phyloP scores from a whole-genome alignment of 768 basidiomycete genomes.

The Mrakia frigida region DNA sequence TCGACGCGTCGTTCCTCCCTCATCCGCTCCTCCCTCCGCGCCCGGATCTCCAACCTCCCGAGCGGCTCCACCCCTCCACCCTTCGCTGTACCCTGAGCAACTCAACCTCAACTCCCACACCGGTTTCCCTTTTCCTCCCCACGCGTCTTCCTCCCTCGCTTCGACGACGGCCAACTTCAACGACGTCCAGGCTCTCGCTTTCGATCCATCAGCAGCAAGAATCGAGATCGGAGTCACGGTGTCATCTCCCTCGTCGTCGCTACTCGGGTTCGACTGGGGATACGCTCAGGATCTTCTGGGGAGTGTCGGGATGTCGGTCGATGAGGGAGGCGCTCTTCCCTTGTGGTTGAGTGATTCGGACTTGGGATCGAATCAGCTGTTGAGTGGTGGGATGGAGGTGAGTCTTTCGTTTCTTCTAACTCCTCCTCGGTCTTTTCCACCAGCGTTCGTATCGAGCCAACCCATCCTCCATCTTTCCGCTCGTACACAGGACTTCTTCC shows the following conservation, averaged over 20 bases:
- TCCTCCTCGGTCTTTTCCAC: too few relatives aligned
- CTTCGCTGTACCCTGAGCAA: neutral
- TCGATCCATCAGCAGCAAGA: neutral
- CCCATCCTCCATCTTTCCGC: neutral
- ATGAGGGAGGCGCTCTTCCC: neutral
- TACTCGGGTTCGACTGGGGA: constrained; percentile 2
- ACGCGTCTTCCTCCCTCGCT: neutral
- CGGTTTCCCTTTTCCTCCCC: neutral
- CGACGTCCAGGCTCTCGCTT: neutral
- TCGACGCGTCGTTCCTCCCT: constrained; percentile 46
- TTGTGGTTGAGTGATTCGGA: constrained; percentile 10
- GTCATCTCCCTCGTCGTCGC: neutral
- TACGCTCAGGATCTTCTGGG: neutral
- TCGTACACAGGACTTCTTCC: constrained; percentile 8
- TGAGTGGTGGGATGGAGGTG: constrained; percentile 32
- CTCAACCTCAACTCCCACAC: neutral
- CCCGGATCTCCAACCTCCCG: constrained; percentile 33
- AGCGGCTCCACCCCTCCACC: neutral
- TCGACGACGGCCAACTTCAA: neutral
- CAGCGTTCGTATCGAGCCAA: neutral
- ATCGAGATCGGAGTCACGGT: neutral
- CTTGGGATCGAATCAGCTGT: constrained; percentile 21
- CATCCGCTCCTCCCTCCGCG: constrained; percentile 49
- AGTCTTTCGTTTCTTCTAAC: neutral
- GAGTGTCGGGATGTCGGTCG: neutral